Percentiles rank a stretch among this genome's conserved stretches.
Conservation (phyloP, 2,329 filamentous ascomycete genomes). For the Hansfordia pulvinata region DNA sequence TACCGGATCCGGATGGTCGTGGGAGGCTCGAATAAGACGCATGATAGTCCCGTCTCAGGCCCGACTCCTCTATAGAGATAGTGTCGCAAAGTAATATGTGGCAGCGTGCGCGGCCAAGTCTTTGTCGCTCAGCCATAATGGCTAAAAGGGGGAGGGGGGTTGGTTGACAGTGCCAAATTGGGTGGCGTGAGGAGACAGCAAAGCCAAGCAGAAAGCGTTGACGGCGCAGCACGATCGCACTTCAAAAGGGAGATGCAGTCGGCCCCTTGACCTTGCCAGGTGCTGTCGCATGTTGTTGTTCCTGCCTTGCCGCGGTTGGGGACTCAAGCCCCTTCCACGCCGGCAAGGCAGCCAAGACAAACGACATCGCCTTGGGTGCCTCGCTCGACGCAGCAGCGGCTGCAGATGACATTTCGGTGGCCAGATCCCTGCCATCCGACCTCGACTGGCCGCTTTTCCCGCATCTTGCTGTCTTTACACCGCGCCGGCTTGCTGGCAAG, state of each 20-base stretch:
- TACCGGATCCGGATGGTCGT: too few species aligned
- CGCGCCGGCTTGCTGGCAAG: too few species aligned
- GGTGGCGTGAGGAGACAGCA: slow-evolving; percentile 2
- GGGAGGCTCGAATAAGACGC: too few species aligned
- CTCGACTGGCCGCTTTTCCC: not conserved
- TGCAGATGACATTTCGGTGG: slow-evolving; percentile 46
- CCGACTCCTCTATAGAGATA: too few species aligned
- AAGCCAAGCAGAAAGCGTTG: not conserved
- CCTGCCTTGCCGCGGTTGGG: too few species aligned
- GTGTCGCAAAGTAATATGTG: too few species aligned
- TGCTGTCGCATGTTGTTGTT: too few species aligned
- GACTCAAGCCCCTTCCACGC: slow-evolving; percentile 23
- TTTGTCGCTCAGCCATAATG: slow-evolving; percentile 1
- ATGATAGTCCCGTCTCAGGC: too few species aligned
- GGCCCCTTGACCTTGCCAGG: not conserved
- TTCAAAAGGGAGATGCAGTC: too few species aligned
- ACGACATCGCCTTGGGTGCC: slow-evolving; percentile 51
- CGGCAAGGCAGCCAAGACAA: slow-evolving; percentile 47
- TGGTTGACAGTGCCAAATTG: slow-evolving; percentile 1
- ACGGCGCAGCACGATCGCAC: too few species aligned
- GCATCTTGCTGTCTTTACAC: not conserved
- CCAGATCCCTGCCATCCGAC: slow-evolving; percentile 17
- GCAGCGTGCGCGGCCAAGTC: not conserved
- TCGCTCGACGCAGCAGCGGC: slow-evolving; percentile 53
- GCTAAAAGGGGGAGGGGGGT: not conserved